Evolutionary conservation across 2,329 filamentous ascomycete genomes (phyloP).

Genomic region (Davidsoniella virescens): DNA sequence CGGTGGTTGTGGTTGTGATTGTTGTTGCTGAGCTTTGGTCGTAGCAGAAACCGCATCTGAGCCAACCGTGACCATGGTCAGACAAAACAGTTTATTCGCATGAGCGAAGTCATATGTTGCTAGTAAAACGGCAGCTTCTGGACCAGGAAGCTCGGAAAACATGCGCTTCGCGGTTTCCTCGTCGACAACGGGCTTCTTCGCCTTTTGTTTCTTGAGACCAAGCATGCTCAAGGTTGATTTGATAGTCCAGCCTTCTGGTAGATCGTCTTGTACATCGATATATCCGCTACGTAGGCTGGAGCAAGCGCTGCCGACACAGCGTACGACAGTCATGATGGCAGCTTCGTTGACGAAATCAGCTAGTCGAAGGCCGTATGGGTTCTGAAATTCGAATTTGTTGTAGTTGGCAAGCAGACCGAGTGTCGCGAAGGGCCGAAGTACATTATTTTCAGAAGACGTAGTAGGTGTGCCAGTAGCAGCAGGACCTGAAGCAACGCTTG

Average conservation of each 20-base stretch:
- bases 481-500: background rate
- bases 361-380: conserved; percentile 80
- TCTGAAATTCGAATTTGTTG: conserved; percentile 98
- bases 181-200: conserved; percentile 40
- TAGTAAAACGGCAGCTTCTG: conserved; percentile 53
- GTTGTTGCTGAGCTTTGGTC: background rate
- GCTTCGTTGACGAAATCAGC: conserved; percentile 91
- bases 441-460: conserved; percentile 32
- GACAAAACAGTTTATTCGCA: conserved; percentile 89
- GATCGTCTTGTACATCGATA: conserved; percentile 72
- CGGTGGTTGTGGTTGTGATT: background rate
- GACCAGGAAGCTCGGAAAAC: conserved; percentile 59
- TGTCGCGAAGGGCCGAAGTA: conserved; percentile 62
- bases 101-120: conserved; percentile 86
- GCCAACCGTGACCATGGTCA: conserved; percentile 54
- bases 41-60: conserved; percentile 28
- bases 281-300: conserved; percentile 55
- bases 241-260: conserved; percentile 83
- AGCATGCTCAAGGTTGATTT: conserved; percentile 51
- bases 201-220: conserved; percentile 45
- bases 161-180: conserved; percentile 68
- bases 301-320: conserved; percentile 59
- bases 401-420: conserved; percentile 86
- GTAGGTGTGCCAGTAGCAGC: conserved; percentile 25
- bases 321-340: conserved; percentile 68